phyloP scores from a whole-genome alignment of 164 flowering plant species.

The Saururus chinensis region DNA sequence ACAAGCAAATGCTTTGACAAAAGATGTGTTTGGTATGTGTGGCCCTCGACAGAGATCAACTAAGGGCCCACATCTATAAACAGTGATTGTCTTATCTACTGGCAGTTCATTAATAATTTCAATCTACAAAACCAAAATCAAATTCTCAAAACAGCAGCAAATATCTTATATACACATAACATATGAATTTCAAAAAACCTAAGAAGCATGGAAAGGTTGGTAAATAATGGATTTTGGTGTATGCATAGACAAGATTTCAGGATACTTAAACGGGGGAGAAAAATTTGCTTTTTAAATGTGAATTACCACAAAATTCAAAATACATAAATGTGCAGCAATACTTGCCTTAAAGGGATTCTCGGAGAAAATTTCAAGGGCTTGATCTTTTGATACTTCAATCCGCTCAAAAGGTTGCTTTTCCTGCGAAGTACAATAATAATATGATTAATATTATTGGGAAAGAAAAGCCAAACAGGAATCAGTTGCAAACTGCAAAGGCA shows the following conservation, averaged over 20 bases:
- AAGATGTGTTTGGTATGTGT: conserved; percentile 96
- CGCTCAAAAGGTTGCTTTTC: conserved; percentile 97
- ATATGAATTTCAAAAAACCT: background rate
- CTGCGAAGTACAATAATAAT: conserved; percentile 22
- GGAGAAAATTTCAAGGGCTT: conserved; percentile 93
- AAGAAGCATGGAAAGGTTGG: too few relatives aligned
- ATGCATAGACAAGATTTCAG: too few relatives aligned
- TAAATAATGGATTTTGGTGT: too few relatives aligned
- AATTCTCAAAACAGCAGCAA: background rate
- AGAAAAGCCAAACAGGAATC: background rate
- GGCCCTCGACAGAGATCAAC: conserved; percentile 99
- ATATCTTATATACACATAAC: background rate
- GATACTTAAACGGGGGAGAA: too few relatives aligned
- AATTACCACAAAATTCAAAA: too few relatives aligned
- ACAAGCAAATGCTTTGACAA: conserved; percentile 85
- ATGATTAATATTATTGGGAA: background rate
- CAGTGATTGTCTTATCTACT: conserved; percentile 92
- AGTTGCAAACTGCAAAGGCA: background rate
- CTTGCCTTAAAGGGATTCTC: conserved; percentile 84
- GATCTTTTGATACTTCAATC: conserved; percentile 83
- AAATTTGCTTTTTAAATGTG: too few relatives aligned
- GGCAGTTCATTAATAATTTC: conserved; percentile 90
- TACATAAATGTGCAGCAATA: background rate
- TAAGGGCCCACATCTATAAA: conserved; percentile 97
- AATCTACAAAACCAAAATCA: conserved; percentile 28